Evolutionary conservation across 257 asterid species (phyloP).

Genomic region (Mitragyna speciosa): DNA sequence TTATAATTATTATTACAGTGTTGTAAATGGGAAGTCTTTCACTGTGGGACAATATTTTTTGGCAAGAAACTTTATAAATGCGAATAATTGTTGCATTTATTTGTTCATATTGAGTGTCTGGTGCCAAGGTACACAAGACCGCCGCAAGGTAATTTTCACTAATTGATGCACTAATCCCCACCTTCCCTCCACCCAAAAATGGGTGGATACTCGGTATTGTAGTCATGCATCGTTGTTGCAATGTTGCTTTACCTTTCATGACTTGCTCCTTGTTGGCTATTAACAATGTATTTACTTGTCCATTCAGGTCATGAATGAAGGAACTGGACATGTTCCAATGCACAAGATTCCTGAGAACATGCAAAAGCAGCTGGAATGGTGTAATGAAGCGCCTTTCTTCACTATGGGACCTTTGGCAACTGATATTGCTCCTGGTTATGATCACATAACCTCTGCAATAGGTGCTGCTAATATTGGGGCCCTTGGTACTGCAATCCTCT

Average conservation of each 20-base stretch:
- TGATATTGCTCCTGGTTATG: slow-evolving; percentile 94
- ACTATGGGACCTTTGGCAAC: slow-evolving; percentile 92
- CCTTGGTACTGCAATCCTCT: slow-evolving; percentile 93
- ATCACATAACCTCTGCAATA: slow-evolving; percentile 90
- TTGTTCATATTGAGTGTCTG: too few relatives aligned
- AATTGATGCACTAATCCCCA: too few relatives aligned
- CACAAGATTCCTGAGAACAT: slow-evolving; percentile 94
- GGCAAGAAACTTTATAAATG: too few relatives aligned
- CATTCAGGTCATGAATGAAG: slow-evolving; percentile 90
- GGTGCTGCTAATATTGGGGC: slow-evolving; percentile 97
- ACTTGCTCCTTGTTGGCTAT: not conserved
- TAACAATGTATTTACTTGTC: not conserved
- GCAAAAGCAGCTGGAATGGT: slow-evolving; percentile 97
- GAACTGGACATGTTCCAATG: slow-evolving; percentile 91
- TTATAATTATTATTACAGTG: too few relatives aligned
- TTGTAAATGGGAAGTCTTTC: too few relatives aligned
- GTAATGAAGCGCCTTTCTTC: slow-evolving; percentile 93
- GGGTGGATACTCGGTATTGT: not conserved
- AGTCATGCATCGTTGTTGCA: not conserved
- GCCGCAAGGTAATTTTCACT: too few relatives aligned
- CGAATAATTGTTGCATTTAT: too few relatives aligned
- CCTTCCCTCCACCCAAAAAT: too few relatives aligned
- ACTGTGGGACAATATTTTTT: too few relatives aligned
- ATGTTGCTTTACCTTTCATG: not conserved
- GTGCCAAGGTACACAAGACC: too few relatives aligned